Percentiles rank a stretch among this genome's conserved stretches.
Evolutionary conservation across 805 yeast genomes (phyloP).

Genomic region (Ogataea polymorpha): DNA sequence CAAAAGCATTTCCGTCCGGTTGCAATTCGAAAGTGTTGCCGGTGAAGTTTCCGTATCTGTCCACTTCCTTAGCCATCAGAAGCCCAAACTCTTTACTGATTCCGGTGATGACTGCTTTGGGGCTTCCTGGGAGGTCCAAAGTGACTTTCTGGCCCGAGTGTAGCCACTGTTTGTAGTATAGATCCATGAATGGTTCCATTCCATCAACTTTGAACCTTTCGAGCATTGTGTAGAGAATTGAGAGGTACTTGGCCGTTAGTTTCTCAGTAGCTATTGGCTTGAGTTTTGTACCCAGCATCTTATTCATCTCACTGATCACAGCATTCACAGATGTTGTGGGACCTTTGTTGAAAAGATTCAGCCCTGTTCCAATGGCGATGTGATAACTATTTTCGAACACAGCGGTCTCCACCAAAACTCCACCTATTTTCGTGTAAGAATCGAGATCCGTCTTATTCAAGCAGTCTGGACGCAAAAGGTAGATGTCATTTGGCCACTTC

Average conservation of each 20-base stretch:
- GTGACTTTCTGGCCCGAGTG: slow-evolving; percentile 75
- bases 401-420: slow-evolving; percentile 79
- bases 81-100: slow-evolving; percentile 84
- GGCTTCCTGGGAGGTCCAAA: slow-evolving; percentile 40
- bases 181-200: slow-evolving; percentile 59
- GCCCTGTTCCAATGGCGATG: slow-evolving; percentile 81
- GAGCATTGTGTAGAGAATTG: slow-evolving; percentile 61
- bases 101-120: slow-evolving; percentile 68
- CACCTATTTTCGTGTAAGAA: slow-evolving; percentile 69
- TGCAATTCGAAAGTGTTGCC: slow-evolving; percentile 68
- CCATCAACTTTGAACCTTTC: slow-evolving; percentile 61
- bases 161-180: slow-evolving; percentile 83
- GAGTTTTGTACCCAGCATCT: slow-evolving; percentile 36
- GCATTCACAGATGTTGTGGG: slow-evolving; percentile 88
- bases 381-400: slow-evolving; percentile 56
- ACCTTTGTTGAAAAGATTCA: slow-evolving; percentile 77
- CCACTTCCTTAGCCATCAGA: slow-evolving; percentile 69
- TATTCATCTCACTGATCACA: slow-evolving; percentile 62
- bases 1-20: slow-evolving; percentile 98
- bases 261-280: slow-evolving; percentile 37
- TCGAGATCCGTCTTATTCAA: slow-evolving; percentile 31
- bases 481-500: slow-evolving; percentile 97
- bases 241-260: slow-evolving; percentile 66
- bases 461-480: slow-evolving; percentile 63
- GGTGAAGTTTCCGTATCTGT: slow-evolving; percentile 41